Evolutionary conservation across 176 grass and related monocot species (phyloP).

Genomic region (Chloris gayana): DNA sequence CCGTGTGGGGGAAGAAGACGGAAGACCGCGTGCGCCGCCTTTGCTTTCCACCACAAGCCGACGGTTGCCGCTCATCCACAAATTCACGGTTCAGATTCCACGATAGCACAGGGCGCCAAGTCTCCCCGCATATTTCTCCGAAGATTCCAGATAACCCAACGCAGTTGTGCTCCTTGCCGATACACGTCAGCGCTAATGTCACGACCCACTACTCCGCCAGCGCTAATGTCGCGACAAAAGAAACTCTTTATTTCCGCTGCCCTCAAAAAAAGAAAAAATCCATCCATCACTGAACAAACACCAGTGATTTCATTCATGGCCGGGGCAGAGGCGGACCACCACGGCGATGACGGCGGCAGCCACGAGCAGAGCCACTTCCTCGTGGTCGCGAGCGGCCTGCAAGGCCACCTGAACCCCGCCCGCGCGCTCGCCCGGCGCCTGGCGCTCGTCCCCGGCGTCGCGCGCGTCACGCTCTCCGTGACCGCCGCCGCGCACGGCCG

Average conservation of each 20-base stretch:
- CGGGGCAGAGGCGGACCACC: too few species aligned
- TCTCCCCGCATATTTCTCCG: background rate
- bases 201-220: too few species aligned
- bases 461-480: slow-evolving; percentile 39
- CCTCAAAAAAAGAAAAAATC: too few species aligned
- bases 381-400: slow-evolving; percentile 27
- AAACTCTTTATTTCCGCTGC: too few species aligned
- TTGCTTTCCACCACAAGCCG: background rate
- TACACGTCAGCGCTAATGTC: background rate
- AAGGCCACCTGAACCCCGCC: slow-evolving; percentile 49
- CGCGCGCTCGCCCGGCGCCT: slow-evolving; percentile 32
- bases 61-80: background rate
- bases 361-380: slow-evolving; percentile 36
- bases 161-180: too few species aligned
- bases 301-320: slow-evolving; percentile 27
- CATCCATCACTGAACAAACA: too few species aligned
- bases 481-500: slow-evolving; percentile 17
- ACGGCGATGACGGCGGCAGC: background rate
- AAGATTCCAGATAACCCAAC: background rate
- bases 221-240: too few species aligned
- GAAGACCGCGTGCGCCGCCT: too few species aligned
- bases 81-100: background rate
- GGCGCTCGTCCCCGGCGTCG: slow-evolving; percentile 13
- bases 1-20: too few species aligned
- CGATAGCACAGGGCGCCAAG: background rate